These are phyloP conservation scores for maize (Zea mays) DNA, from an alignment of 176 grass and related monocot species.

Conservation along the genomic window Zm-B73-REFERENCE-NAM-5.0 NC_050099.1:178880001-178880500, in stretches of 20 bases:
- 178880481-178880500: slow-evolving; percentile 83
- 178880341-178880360: slow-evolving; percentile 89
- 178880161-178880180: slow-evolving; percentile 49
- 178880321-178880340: slow-evolving; percentile 98
- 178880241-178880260: neutral
- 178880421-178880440: neutral
- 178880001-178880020: neutral
- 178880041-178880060: neutral
- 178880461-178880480: slow-evolving; percentile 75
- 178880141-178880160: slow-evolving; percentile 94
- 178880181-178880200: neutral
- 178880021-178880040: neutral
- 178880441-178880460: slow-evolving; percentile 66
- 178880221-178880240: neutral
- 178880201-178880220: neutral
- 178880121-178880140: slow-evolving; percentile 98
- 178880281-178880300: neutral
- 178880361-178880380: slow-evolving; percentile 92
- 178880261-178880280: neutral
- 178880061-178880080: neutral
- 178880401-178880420: slow-evolving; percentile 76
- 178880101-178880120: slow-evolving; percentile 83
- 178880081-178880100: slow-evolving; percentile 78
- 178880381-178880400: slow-evolving; percentile 84
- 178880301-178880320: slow-evolving; percentile 83